phyloP scores from a whole-genome alignment of 1,284 basidiomycete species.

The Cryptococcus floricola region DNA sequence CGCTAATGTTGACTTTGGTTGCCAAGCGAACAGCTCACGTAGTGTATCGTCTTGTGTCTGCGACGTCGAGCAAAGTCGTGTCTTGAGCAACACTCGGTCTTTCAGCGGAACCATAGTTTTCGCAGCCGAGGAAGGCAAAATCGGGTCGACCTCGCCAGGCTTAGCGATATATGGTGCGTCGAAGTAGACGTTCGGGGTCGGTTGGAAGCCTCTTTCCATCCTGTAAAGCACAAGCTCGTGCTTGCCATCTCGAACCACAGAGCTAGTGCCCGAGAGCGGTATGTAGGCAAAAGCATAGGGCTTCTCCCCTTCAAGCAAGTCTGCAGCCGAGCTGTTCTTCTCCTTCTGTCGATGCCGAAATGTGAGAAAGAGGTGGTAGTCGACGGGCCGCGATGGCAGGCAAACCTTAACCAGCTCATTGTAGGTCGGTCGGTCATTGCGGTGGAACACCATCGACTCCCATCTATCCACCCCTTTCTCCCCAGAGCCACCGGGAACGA shows the following conservation, averaged over 20 bases:
- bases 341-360: constrained; percentile 73
- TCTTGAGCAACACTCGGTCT: constrained; percentile 77
- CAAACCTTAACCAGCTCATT: constrained; percentile 89
- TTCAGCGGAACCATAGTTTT: constrained; percentile 64
- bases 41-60: constrained; percentile 90
- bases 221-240: constrained; percentile 80
- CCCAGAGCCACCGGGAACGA: constrained; percentile 78
- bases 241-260: constrained; percentile 86
- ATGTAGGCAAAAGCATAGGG: constrained; percentile 92
- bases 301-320: constrained; percentile 54
- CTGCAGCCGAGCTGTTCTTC: constrained; percentile 22
- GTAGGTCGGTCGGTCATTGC: constrained; percentile 81
- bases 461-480: constrained; percentile 76
- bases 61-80: constrained; percentile 86
- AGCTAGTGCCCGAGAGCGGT: constrained; percentile 70
- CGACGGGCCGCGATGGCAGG: constrained; percentile 60
- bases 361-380: constrained; percentile 91
- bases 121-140: constrained; percentile 41
- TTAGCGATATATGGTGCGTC: constrained; percentile 60
- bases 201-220: constrained; percentile 63
- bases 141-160: constrained; percentile 57
- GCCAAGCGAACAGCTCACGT: constrained; percentile 80
- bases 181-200: constrained; percentile 68
- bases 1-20: constrained; percentile 38
- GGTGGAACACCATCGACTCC: constrained; percentile 83